Conservation (phyloP, 306 rosid species). For the Citrullus mucosospermus region DNA sequence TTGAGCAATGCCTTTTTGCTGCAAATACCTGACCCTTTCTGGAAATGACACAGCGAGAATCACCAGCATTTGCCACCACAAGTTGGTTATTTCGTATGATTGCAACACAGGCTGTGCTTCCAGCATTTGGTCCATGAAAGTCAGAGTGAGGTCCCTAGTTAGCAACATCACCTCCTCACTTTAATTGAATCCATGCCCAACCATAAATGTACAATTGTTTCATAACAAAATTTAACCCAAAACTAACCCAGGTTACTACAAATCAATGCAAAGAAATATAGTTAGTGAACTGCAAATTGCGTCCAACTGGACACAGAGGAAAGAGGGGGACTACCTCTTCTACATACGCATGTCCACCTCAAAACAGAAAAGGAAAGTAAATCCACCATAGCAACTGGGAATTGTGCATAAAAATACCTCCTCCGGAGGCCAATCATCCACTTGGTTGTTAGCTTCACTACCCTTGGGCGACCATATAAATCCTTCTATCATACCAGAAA, state of each 20-base stretch:
- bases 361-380: slow-evolving; percentile 12
- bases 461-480: slow-evolving; percentile 65
- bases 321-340: slow-evolving; percentile 11
- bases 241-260: neutral
- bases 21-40: slow-evolving; percentile 75
- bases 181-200: slow-evolving; percentile 12
- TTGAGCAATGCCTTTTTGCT: neutral
- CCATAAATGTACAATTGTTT: neutral
- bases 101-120: slow-evolving; percentile 95
- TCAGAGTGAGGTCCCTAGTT: slow-evolving; percentile 92
- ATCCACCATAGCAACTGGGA: slow-evolving; percentile 5
- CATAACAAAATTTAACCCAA: neutral
- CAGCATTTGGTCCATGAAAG: slow-evolving; percentile 73
- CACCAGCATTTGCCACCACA: slow-evolving; percentile 93
- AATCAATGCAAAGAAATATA: neutral
- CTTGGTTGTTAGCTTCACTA: slow-evolving; percentile 21
- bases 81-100: slow-evolving; percentile 50
- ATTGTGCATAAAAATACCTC: slow-evolving; percentile 47
- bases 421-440: slow-evolving; percentile 70
- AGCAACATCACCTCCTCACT: slow-evolving; percentile 21
- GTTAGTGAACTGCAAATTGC: slow-evolving; percentile 2
- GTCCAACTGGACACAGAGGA: neutral
- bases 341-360: slow-evolving; percentile 8
- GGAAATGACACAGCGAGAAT: slow-evolving; percentile 85
- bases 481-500: slow-evolving; percentile 72